Evolutionary conservation across 2,329 filamentous ascomycete species (phyloP).

Genomic region (Hypoxylon rubiginosum): DNA sequence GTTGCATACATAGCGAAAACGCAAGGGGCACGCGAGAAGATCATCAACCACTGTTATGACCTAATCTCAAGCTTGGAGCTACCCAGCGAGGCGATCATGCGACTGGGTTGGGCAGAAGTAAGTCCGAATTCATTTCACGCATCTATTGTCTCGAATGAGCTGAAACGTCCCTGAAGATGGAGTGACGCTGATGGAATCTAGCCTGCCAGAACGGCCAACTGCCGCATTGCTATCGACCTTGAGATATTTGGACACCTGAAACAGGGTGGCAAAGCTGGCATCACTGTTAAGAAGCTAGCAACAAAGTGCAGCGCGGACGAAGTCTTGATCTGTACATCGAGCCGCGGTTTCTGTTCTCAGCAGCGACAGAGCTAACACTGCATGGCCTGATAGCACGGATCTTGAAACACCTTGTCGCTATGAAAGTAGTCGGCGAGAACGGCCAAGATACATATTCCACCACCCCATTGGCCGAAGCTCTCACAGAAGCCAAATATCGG

Average conservation of each 20-base stretch:
- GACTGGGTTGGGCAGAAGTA: too few species aligned
- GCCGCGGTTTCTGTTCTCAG: too few species aligned
- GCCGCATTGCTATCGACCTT: slow-evolving; percentile 54
- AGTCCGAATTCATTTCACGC: too few species aligned
- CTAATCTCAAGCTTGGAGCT: too few species aligned
- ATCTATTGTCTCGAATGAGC: too few species aligned
- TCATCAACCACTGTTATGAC: too few species aligned
- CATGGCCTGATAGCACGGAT: slow-evolving; percentile 45
- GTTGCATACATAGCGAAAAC: too few species aligned
- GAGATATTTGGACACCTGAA: slow-evolving; percentile 53
- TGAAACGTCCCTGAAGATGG: too few species aligned
- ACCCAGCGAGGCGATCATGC: too few species aligned
- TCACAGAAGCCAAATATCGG: slow-evolving; percentile 55
- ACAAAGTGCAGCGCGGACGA: slow-evolving; percentile 50
- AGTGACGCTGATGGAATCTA: too few species aligned
- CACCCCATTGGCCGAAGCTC: slow-evolving; percentile 51
- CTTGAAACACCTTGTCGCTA: slow-evolving; percentile 56
- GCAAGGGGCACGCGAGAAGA: too few species aligned
- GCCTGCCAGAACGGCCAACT: slow-evolving; percentile 54
- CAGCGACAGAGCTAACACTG: background rate
- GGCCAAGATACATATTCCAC: slow-evolving; percentile 47
- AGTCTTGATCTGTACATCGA: slow-evolving; percentile 37
- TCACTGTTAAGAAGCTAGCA: slow-evolving; percentile 47
- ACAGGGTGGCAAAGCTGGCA: slow-evolving; percentile 46
- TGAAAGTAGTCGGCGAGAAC: slow-evolving; percentile 52